Percentiles rank a stretch among this genome's conserved stretches.
phyloP scores from a whole-genome alignment of 2,329 filamentous ascomycete genomes.

The Sporothrix inflata region DNA sequence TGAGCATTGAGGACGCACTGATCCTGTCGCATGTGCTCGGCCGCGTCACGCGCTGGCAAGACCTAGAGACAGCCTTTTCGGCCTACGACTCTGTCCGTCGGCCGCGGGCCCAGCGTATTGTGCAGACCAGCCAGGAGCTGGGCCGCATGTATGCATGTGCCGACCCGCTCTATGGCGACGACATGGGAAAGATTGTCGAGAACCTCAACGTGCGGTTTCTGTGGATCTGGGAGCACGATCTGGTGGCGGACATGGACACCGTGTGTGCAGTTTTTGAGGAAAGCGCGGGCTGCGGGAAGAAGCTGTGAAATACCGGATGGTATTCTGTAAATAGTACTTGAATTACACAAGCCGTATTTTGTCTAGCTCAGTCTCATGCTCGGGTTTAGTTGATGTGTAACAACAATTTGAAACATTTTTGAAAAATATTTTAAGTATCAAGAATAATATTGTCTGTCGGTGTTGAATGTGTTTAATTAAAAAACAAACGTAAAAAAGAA shows the following conservation, averaged over 20 bases:
- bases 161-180: conserved; percentile 36
- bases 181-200: conserved; percentile 40
- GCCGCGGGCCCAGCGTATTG: conserved; percentile 41
- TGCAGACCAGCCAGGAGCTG: conserved; percentile 40
- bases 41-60: neutral
- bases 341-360: no score
- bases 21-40: conserved; percentile 31
- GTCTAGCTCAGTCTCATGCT: no score
- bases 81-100: conserved; percentile 39
- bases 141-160: conserved; percentile 39
- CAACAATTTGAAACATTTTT: no score
- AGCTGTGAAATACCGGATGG: neutral
- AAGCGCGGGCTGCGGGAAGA: neutral
- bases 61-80: conserved; percentile 33
- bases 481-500: no score
- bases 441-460: no score
- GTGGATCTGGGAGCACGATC: conserved; percentile 42
- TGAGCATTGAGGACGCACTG: conserved; percentile 35
- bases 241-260: conserved; percentile 35
- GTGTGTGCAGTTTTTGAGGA: neutral
- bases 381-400: no score
- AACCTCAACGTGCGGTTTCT: conserved; percentile 39
- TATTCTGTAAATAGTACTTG: neutral
- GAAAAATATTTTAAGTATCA: no score
- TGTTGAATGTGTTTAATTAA: no score